Base-by-base conservation (phyloP, 192 early-diverging fungal species). In the Radiomyces spectabilis region DNA sequence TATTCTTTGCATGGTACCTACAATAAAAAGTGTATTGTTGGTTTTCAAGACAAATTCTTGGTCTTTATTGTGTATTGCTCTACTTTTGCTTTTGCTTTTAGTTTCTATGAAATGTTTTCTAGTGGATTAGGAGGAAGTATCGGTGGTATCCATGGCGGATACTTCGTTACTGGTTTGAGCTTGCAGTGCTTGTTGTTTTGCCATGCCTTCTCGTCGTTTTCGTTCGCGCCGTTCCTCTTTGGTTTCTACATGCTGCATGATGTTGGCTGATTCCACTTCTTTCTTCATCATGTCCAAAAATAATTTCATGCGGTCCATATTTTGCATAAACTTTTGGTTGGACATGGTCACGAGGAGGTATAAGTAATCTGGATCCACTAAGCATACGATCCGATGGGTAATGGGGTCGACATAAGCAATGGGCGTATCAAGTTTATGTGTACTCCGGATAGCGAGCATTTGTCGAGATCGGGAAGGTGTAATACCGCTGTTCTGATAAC, bases 401-500 rank as follows among this genome's bases (percentile, higher is more conserved):
- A n/a, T n/a, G n/a, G n/a, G n/a, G n/a, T 66, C 47, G 26, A 76
- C 51, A 41, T 67, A 60, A n/a, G 73, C 78, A n/a, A 80, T 75
- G 8, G 78, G 78, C 2, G 62, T 56, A 37, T 80, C 78, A 5
- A 80, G 50, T 43, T 76, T 76, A 21, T 70, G 67, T 5, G 78
- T 72, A 35, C 66, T 75, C 4, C 75, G 59, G 19, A 80, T 74
- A 12, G 73, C 73, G 4, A 80, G 59, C 75, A 80, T 77, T 15
- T 76, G 72, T 8, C 78, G 63, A 10, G n/a, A n/a, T n/a, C 55
- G 46, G 0, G 75, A 77, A 12, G 76, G 65, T 13, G 65, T 55
- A 34, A 80, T 66, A 18, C 78, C 78, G 6, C 69, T 72, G 34
- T 80, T 77, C 22, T 68, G 72, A 49, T 75, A 80, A 2, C 78